Conservation (phyloP, 2,329 filamentous ascomycete species). For the Trichoderma atroviride region DNA sequence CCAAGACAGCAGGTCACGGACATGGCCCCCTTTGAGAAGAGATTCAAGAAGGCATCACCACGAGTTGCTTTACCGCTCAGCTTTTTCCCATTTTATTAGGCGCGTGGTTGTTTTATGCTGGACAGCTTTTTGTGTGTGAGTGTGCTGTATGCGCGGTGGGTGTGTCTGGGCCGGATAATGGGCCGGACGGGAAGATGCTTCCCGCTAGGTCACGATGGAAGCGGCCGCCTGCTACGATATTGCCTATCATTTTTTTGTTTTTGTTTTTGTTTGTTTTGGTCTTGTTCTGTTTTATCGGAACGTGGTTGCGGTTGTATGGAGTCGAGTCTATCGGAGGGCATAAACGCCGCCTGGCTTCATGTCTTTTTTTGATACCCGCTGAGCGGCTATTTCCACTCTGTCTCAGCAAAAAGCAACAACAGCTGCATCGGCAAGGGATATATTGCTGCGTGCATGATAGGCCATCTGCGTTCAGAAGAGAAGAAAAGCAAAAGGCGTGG, state of each 20-base stretch:
- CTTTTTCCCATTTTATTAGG: not conserved
- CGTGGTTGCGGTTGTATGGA: not conserved
- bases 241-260: not conserved
- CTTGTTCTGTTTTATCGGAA: not conserved
- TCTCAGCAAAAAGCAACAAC: not conserved
- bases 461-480: not conserved
- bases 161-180: conserved; percentile 25
- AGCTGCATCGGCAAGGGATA: not conserved
- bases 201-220: conserved; percentile 20
- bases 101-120: conserved; percentile 7
- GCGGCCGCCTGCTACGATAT: conserved; percentile 9
- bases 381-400: conserved; percentile 16
- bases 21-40: not conserved
- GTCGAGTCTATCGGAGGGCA: not conserved
- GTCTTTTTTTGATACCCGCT: not conserved
- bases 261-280: not conserved
- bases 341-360: not conserved
- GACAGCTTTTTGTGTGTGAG: conserved; percentile 10
- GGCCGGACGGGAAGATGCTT: conserved; percentile 27
- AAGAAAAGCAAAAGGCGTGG: not conserved
- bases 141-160: not conserved
- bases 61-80: not conserved
- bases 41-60: not conserved
- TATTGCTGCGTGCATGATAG: not conserved
- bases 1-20: not conserved